These are phyloP conservation scores for Tricholoma matsutake DNA, from an alignment of 768 basidiomycete genomes.

Conservation along the genomic window DNA sequence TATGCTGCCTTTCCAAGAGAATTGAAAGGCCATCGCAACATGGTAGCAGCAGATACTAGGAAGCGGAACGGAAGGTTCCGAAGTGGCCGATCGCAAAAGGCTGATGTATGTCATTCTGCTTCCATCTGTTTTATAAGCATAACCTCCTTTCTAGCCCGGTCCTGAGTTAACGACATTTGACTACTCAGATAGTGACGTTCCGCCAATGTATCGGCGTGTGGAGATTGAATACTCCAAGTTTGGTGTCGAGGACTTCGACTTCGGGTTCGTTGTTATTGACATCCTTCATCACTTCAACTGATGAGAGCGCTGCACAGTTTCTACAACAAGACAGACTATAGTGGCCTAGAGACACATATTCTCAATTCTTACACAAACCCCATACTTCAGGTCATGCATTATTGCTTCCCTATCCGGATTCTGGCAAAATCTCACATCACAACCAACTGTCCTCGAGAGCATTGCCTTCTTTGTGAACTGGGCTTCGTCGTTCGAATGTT, in stretches of 20 bases:
- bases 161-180: conserved; percentile 53
- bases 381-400: conserved; percentile 87
- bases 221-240: conserved; percentile 99
- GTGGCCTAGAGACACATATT: conserved; percentile 96
- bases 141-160: conserved; percentile 37
- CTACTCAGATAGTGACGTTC: conserved; percentile 57
- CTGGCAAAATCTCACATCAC: conserved; percentile 92
- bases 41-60: conserved; percentile 51
- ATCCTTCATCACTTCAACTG: conserved; percentile 2
- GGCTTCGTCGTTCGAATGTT: conserved; percentile 95
- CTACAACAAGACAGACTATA: conserved; percentile 88
- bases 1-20: conserved; percentile 89
- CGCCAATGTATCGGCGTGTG: conserved; percentile 82
- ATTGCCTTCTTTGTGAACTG: conserved; percentile 92
- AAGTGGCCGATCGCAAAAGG: conserved; percentile 63
- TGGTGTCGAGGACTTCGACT: conserved; percentile 98
- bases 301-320: conserved; percentile 47
- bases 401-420: conserved; percentile 68
- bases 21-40: conserved; percentile 78
- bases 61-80: conserved; percentile 73
- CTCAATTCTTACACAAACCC: conserved; percentile 96
- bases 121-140: neutral
- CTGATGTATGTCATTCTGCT: conserved; percentile 38
- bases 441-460: conserved; percentile 82
- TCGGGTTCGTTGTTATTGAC: conserved; percentile 56